These are phyloP conservation scores for Imleria badia DNA, from an alignment of 768 basidiomycete species.

Conservation along the genomic window DNA sequence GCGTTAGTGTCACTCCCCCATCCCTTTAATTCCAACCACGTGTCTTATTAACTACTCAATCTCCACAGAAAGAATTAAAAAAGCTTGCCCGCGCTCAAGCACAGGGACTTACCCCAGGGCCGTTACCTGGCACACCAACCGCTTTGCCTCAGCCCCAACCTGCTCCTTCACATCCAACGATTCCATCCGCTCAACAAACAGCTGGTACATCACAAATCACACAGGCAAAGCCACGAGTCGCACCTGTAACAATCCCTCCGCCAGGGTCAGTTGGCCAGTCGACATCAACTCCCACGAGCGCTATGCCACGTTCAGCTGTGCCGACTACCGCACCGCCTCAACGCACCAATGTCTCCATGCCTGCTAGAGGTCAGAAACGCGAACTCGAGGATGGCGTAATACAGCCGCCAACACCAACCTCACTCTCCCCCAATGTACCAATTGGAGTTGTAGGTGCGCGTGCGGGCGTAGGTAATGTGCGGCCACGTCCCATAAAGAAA, in stretches of 20 bases:
- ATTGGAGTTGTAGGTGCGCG: slow-evolving; percentile 47
- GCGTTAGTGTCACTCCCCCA: slow-evolving; percentile 45
- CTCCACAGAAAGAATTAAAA: slow-evolving; percentile 66
- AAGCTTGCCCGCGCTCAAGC: slow-evolving; percentile 58
- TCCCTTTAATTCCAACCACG: slow-evolving; percentile 6
- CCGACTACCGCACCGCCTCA: slow-evolving; percentile 26
- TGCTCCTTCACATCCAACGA: slow-evolving; percentile 24
- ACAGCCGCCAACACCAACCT: slow-evolving; percentile 23
- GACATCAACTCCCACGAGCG: slow-evolving; percentile 34
- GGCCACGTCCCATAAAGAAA: slow-evolving; percentile 74
- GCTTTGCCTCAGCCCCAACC: slow-evolving; percentile 37
- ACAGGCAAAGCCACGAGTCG: slow-evolving; percentile 30
- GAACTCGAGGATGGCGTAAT: slow-evolving; percentile 27
- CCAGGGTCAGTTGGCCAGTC: slow-evolving; percentile 25
- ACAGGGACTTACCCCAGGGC: slow-evolving; percentile 28
- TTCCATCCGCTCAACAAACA: slow-evolving; percentile 24
- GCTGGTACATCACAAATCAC: slow-evolving; percentile 13
- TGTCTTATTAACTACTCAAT: slow-evolving; percentile 8
- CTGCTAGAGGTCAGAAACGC: slow-evolving; percentile 35
- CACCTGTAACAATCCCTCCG: slow-evolving; percentile 34
- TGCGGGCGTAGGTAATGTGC: slow-evolving; percentile 54
- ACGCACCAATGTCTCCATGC: slow-evolving; percentile 12
- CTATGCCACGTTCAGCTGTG: slow-evolving; percentile 31
- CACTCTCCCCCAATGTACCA: slow-evolving; percentile 24
- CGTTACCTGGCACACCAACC: slow-evolving; percentile 22